phyloP scores from a whole-genome alignment of 768 basidiomycete genomes.

The Leccinum sublutescens region DNA sequence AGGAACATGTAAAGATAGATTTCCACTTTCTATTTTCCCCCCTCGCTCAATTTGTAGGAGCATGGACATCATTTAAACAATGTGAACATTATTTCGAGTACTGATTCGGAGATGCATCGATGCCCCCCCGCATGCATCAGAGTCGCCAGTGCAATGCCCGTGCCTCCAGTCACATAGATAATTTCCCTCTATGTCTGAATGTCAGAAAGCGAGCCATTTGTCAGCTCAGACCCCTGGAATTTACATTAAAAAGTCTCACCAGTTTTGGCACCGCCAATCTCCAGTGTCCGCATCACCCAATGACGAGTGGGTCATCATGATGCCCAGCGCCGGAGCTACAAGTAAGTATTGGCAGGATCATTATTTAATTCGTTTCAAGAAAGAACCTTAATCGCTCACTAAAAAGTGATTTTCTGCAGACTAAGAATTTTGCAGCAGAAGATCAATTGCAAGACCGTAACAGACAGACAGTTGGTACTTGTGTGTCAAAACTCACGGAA shows the following conservation, averaged over 20 bases:
- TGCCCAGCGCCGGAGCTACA: not conserved
- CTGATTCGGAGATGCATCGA: too few relatives aligned
- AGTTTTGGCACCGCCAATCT: not conserved
- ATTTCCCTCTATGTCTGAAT: not conserved
- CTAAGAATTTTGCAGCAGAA: too few relatives aligned
- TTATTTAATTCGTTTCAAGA: not conserved
- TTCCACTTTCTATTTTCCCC: too few relatives aligned
- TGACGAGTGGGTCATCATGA: not conserved
- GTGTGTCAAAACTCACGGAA: not conserved
- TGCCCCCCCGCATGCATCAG: not conserved
- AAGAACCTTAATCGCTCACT: too few relatives aligned
- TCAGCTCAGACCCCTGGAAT: too few relatives aligned
- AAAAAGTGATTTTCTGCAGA: too few relatives aligned
- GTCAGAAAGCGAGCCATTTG: not conserved
- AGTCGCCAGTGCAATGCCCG: not conserved
- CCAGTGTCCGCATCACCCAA: not conserved
- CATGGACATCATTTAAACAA: not conserved
- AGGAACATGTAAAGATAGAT: too few relatives aligned
- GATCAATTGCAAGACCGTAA: not conserved
- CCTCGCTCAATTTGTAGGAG: not conserved
- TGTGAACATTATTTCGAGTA: not conserved
- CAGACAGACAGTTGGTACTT: not conserved
- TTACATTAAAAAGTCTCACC: not conserved
- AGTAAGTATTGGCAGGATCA: slow-evolving; percentile 4
- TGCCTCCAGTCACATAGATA: not conserved